Conservation (phyloP, 1,139 yeast species). For the Nadsonia starkeyi-henricii region DNA sequence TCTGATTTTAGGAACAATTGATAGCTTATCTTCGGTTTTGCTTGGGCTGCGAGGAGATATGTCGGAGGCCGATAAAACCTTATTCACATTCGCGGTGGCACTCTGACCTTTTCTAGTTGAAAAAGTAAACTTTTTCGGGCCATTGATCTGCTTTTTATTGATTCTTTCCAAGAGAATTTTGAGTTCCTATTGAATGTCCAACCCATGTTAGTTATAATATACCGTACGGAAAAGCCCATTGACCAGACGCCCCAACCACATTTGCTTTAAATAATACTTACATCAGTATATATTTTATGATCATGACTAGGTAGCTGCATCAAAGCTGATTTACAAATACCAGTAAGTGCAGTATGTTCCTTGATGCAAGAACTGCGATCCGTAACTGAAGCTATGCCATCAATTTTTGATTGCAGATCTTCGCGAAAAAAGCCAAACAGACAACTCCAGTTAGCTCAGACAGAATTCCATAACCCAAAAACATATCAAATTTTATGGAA, state of each 20-base stretch:
- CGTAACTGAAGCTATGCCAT: background rate
- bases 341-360: background rate
- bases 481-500: too few relatives aligned
- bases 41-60: too few relatives aligned
- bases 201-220: too few relatives aligned
- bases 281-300: background rate
- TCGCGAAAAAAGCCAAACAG: too few relatives aligned
- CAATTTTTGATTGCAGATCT: background rate
- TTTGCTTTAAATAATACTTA: background rate
- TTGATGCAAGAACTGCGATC: background rate
- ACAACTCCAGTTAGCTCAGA: too few relatives aligned
- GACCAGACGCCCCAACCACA: too few relatives aligned
- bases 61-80: too few relatives aligned
- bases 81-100: too few relatives aligned
- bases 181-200: background rate
- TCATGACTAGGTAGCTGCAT: background rate
- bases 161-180: background rate
- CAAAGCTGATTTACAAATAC: background rate
- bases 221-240: too few relatives aligned
- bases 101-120: background rate
- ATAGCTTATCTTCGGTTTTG: too few relatives aligned
- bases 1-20: too few relatives aligned
- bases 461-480: too few relatives aligned
- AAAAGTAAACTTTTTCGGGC: background rate
- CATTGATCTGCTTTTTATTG: background rate